Evolutionary conservation across 2,329 filamentous ascomycete genomes (phyloP), one percentile per base, ranked within the genome.

Genomic region (Gyromitra esculenta): DNA sequence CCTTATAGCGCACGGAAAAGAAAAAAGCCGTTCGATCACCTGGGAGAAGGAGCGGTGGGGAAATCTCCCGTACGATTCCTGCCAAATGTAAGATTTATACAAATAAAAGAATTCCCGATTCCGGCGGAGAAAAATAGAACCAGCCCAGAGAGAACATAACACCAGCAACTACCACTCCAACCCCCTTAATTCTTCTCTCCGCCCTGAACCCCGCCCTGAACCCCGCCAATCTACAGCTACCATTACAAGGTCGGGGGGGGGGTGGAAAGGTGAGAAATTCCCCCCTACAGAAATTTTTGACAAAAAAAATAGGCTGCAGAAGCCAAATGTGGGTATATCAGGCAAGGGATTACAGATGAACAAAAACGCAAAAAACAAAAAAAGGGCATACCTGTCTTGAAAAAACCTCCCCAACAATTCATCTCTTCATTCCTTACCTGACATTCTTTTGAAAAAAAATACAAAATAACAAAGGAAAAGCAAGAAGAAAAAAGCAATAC

Each of bases 391-490:
- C 62, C 39, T 66, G 60, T 57, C 59, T 65, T 72, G 39, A 43
- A 64, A 45, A 65, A 50, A 64, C 57, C n/a, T 57, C 69, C 68
- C 48, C 56, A 57, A 41, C 60, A 73, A 50, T 73, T 69, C 70
- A 73, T 73, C 52, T 41, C 70, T 66, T 73, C 70, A 73, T 73
- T 66, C 52, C 52, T 41, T 52, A 59, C 70, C 62, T 48, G 54
- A 59, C 39, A 66, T 66, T 66, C 69, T 73, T 73, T 66, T 64
- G 9, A 72, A 56, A 37, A 57, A 35, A 41, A 72, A 48, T 62
- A 71, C 54, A 35, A 60, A 41, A 43, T n/a, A 60, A 56, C 31
- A 56, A 21, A 56, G 31, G 21, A 31, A 21, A 35, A 39, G 9
- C 41, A 50, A 7, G 45, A 65, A 56, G n/a, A 15, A 67, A 57